Evolutionary conservation across 2,329 filamentous ascomycete genomes (phyloP), one percentile per base, ranked within the genome.

Genomic region (Sporothrix dimorphospora): DNA sequence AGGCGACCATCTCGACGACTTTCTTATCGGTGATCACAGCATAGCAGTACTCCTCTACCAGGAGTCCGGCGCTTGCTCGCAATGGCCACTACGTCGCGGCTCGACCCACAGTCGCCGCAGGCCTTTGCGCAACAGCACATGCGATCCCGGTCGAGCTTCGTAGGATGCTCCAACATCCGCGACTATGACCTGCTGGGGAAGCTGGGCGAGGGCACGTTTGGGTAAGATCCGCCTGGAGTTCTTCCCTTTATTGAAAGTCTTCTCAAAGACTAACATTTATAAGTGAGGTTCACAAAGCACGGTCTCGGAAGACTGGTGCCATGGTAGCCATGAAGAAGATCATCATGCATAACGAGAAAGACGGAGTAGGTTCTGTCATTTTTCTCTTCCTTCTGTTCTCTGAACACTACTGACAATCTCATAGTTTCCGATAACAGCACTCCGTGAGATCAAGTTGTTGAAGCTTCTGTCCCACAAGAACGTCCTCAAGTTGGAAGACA

Each of bases 331-430:
- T 99, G 78, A 99, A 99, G 85, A 98, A 98, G 87, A 99, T 99
- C 76, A 89, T 99, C 76, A 98, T 98, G 93, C 96, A 98, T 81
- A 97, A 98, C 81, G 96, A 99, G 84, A 98, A 98, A 81, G 96
- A 99, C 82, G 96, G 96, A 67, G 91, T 93, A 82, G 77, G 90
- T 71, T 34, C 12, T 4, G 1, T 1, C 5, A 1, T 38, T 11
- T n/a, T 19, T 4, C 34, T 24, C 11, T 11, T 11, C 1, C 27
- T 42, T n/a, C 3, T 3, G 6, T 16, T 21, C 30, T n/a, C 16
- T 24, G 7, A 11, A 7, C 21, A 7, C 9, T 8, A 4, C 68
- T 70, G 12, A 70, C 51, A 40, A 21, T 1, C 1, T 14, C 34
- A 40, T 75, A 93, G 85, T 99, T 99, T 77, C 96, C 96, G n/a